Conservation (phyloP, 768 basidiomycete species). For the Hypholoma sublateritium region DNA sequence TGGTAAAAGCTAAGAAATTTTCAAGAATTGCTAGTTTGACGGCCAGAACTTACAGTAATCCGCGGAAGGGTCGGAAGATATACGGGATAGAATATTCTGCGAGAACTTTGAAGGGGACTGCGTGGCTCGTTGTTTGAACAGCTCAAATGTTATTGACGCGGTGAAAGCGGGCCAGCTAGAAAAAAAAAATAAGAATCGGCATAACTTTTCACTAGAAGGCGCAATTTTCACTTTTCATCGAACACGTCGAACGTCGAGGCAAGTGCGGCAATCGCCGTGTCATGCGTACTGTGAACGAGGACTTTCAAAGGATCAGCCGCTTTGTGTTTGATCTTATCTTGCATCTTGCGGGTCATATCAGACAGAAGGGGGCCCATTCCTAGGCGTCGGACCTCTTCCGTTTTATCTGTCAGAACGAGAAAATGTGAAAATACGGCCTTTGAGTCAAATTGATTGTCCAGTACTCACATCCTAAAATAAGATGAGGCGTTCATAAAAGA, state of each 20-base stretch:
- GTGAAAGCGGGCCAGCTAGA: slow-evolving; percentile 76
- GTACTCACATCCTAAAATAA: slow-evolving; percentile 39
- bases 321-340: slow-evolving; percentile 47
- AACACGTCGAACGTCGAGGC: slow-evolving; percentile 68
- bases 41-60: slow-evolving; percentile 24
- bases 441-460: neutral
- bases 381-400: slow-evolving; percentile 70
- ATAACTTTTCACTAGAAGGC: neutral
- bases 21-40: neutral
- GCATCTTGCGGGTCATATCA: slow-evolving; percentile 65
- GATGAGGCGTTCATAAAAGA: neutral
- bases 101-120: slow-evolving; percentile 20
- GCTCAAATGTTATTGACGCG: slow-evolving; percentile 71
- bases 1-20: slow-evolving; percentile 23
- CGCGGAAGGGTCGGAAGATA: slow-evolving; percentile 20
- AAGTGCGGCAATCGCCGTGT: slow-evolving; percentile 67
- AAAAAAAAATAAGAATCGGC: neutral
- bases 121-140: slow-evolving; percentile 47
- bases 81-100: slow-evolving; percentile 42
- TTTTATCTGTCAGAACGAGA: slow-evolving; percentile 48
- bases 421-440: neutral
- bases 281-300: slow-evolving; percentile 71
- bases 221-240: slow-evolving; percentile 55
- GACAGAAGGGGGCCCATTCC: slow-evolving; percentile 77
- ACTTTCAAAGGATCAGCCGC: slow-evolving; percentile 55